Evolutionary conservation across 129 eudicot species (phyloP).

Genomic region (Chrysanthemum seticuspe): DNA sequence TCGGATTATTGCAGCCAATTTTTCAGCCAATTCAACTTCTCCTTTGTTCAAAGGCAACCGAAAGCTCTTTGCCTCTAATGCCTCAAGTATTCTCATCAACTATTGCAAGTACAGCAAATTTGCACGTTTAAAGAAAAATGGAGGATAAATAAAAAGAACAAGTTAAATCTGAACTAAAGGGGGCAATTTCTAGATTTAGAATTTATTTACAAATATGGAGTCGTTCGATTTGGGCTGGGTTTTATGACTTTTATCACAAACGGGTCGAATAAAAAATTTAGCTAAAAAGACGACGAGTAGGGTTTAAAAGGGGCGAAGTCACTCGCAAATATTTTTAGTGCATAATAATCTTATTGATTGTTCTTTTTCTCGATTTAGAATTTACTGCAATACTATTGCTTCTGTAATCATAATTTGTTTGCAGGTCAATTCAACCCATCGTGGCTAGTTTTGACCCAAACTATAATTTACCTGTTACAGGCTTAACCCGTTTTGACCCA

Average conservation of each 20-base stretch:
- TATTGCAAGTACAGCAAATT: constrained; percentile 34
- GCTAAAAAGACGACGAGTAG: too few relatives aligned
- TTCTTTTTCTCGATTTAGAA: background rate
- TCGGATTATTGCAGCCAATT: constrained; percentile 71
- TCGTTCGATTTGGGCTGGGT: background rate
- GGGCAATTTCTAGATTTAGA: background rate
- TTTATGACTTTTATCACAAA: background rate
- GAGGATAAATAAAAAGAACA: background rate
- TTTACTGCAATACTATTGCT: background rate
- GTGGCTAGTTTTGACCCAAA: background rate
- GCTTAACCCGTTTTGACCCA: background rate
- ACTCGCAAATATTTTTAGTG: too few relatives aligned
- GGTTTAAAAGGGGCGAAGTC: too few relatives aligned
- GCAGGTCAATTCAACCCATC: background rate
- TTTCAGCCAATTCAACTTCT: constrained; percentile 95
- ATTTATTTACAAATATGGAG: background rate
- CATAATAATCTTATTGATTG: too few relatives aligned
- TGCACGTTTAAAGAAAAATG: constrained; percentile 4
- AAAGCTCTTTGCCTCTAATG: constrained; percentile 88
- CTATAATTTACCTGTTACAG: background rate
- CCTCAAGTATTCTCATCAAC: constrained; percentile 97
- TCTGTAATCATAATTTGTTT: background rate
- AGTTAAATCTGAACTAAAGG: background rate
- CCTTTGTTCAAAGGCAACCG: constrained; percentile 92
- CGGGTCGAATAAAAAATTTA: background rate